Conservation (phyloP, 306 rosid species). For the Vachellia collinsii region DNA sequence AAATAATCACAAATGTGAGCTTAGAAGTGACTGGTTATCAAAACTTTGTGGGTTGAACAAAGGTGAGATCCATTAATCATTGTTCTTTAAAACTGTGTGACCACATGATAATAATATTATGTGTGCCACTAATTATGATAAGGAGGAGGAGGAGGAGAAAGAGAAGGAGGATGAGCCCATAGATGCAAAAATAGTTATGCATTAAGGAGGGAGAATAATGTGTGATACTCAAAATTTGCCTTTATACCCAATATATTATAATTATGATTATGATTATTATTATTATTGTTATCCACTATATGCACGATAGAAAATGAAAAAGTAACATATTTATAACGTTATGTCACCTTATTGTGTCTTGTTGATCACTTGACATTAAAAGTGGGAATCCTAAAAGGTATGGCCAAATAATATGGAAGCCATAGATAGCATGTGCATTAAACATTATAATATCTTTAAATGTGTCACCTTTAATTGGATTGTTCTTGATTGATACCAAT, state of each 20-base stretch:
- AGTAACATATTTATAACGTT: background rate
- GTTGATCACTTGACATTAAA: slow-evolving; percentile 1
- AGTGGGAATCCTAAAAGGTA: background rate
- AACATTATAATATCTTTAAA: background rate
- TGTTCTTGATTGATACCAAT: too few relatives aligned
- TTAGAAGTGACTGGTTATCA: too few relatives aligned
- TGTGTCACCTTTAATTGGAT: background rate
- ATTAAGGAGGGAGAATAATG: background rate
- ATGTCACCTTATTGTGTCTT: slow-evolving; percentile 8
- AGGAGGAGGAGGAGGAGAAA: too few relatives aligned
- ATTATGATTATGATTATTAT: too few relatives aligned
- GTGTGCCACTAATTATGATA: too few relatives aligned
- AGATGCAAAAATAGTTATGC: slow-evolving; percentile 2
- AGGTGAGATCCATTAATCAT: too few relatives aligned
- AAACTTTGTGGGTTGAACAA: too few relatives aligned
- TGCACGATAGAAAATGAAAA: background rate
- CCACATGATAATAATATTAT: too few relatives aligned
- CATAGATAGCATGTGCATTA: background rate
- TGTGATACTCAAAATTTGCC: background rate
- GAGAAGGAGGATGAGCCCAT: too few relatives aligned
- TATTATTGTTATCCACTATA: background rate
- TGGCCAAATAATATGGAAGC: background rate
- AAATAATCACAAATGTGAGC: too few relatives aligned
- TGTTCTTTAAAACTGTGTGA: too few relatives aligned
- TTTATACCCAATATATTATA: background rate